Conservation (phyloP, 2,329 filamentous ascomycete genomes). For the Aureobasidium zeae region DNA sequence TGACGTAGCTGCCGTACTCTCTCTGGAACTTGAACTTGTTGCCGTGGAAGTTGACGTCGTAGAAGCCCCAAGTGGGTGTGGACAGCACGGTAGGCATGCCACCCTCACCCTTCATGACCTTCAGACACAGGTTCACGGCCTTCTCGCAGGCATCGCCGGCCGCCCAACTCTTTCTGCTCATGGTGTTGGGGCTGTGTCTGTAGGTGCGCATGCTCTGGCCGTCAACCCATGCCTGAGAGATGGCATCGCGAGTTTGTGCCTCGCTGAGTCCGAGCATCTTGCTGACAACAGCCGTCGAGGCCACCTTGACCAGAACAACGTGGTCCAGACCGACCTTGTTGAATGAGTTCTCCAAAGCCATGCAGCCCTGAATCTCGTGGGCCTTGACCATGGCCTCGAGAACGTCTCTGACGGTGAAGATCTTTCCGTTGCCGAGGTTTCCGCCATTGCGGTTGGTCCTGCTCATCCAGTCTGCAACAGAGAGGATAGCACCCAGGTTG, state of each 20-base stretch:
- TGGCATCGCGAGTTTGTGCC: conserved; percentile 85
- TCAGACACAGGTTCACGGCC: conserved; percentile 94
- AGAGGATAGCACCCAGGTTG: conserved; percentile 93
- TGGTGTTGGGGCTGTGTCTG: conserved; percentile 96
- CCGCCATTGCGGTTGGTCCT: conserved; percentile 85
- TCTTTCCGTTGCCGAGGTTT: conserved; percentile 60
- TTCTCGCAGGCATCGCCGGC: conserved; percentile 96
- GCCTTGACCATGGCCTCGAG: conserved; percentile 94
- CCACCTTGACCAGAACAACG: conserved; percentile 96
- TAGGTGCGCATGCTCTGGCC: conserved; percentile 94
- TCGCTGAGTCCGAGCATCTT: conserved; percentile 88
- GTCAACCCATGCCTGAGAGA: conserved; percentile 96
- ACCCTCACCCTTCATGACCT: conserved; percentile 90
- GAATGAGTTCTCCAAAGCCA: conserved; percentile 95
- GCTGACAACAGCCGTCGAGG: conserved; percentile 84
- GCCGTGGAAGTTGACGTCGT: conserved; percentile 94
- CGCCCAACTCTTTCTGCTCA: conserved; percentile 99
- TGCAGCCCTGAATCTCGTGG: conserved; percentile 95
- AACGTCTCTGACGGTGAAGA: conserved; percentile 80
- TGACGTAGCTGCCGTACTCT: conserved; percentile 94
- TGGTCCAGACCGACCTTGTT: conserved; percentile 98
- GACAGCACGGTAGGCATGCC: conserved; percentile 89
- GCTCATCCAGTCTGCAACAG: conserved; percentile 94
- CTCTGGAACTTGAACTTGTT: conserved; percentile 95
- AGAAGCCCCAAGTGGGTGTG: conserved; percentile 93